These are phyloP conservation scores for Neonectria sp. DNA, from an alignment of 2,329 filamentous ascomycete species.

Conservation along the genomic window DNA sequence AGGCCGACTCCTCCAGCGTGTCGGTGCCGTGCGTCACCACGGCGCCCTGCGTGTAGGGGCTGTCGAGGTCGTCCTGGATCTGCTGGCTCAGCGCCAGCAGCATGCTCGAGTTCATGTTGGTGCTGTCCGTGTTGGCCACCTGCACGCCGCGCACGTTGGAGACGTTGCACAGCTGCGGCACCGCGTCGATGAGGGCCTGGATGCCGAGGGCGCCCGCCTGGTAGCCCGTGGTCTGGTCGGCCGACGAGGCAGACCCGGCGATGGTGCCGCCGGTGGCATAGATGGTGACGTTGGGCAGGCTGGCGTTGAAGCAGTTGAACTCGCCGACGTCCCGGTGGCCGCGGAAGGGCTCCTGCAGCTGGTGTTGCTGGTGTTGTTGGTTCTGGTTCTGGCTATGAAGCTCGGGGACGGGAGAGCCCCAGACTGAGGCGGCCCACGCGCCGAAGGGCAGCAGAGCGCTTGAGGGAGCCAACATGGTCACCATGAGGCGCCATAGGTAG, in stretches of 20 bases:
- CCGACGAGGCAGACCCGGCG: conserved; percentile 65
- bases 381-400: conserved; percentile 33
- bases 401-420: conserved; percentile 45
- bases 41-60: conserved; percentile 61
- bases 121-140: conserved; percentile 64
- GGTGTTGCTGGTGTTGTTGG: conserved; percentile 35
- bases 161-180: conserved; percentile 68
- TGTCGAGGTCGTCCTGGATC: conserved; percentile 64
- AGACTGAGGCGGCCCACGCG: conserved; percentile 45
- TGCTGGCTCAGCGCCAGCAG: conserved; percentile 63
- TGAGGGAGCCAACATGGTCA: conserved; percentile 44
- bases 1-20: conserved; percentile 74
- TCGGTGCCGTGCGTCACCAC: conserved; percentile 78
- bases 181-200: conserved; percentile 66
- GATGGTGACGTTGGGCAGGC: conserved; percentile 69
- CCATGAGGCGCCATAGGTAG: conserved; percentile 43
- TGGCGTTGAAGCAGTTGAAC: conserved; percentile 46
- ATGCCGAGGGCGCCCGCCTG: conserved; percentile 62
- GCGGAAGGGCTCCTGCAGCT: conserved; percentile 36
- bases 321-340: conserved; percentile 29
- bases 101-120: conserved; percentile 63
- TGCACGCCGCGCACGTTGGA: conserved; percentile 69
- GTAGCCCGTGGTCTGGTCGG: conserved; percentile 63
- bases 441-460: conserved; percentile 41
- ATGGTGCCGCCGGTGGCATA: conserved; percentile 73